Evolutionary conservation across 2,329 filamentous ascomycete genomes (phyloP).

Genomic region (Colletotrichum truncatum): DNA sequence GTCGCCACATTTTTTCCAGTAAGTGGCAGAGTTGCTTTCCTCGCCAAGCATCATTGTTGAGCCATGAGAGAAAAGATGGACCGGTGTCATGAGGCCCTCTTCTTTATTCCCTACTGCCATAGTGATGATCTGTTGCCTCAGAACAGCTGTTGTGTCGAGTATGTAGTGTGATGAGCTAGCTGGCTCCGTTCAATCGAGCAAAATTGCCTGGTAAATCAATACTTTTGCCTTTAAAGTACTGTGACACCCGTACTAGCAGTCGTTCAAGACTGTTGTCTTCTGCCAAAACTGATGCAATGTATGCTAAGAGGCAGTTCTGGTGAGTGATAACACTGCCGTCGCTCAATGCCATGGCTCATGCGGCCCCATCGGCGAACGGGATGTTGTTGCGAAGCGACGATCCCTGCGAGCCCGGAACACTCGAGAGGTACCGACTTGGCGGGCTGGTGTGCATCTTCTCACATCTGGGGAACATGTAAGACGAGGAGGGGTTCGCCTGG

Average conservation of each 20-base stretch:
- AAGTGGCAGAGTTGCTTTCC: slow-evolving; percentile 66
- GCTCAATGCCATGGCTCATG: not conserved
- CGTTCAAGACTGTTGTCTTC: not conserved
- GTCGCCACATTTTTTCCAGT: slow-evolving; percentile 74
- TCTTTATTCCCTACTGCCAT: slow-evolving; percentile 19
- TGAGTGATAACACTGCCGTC: not conserved
- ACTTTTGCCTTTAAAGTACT: not conserved
- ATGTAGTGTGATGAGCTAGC: not conserved
- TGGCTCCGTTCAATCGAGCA: no score
- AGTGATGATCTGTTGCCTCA: no score
- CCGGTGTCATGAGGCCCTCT: slow-evolving; percentile 52
- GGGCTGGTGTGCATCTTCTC: not conserved
- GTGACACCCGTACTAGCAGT: not conserved
- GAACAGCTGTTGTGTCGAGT: no score
- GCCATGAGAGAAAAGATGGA: slow-evolving; percentile 76
- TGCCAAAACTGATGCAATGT: not conserved
- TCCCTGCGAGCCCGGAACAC: not conserved
- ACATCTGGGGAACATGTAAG: not conserved
- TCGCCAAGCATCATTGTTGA: slow-evolving; percentile 79
- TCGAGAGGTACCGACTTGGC: not conserved
- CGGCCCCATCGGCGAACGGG: slow-evolving; percentile 17
- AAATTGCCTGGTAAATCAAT: no score
- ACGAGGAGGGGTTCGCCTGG: not conserved
- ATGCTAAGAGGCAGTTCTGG: not conserved
- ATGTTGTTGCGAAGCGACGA: not conserved